Evolutionary conservation across 1,284 basidiomycete genomes (phyloP), one percentile per base, ranked within the genome.

Genomic region (Moesziomyces globuligerus): DNA sequence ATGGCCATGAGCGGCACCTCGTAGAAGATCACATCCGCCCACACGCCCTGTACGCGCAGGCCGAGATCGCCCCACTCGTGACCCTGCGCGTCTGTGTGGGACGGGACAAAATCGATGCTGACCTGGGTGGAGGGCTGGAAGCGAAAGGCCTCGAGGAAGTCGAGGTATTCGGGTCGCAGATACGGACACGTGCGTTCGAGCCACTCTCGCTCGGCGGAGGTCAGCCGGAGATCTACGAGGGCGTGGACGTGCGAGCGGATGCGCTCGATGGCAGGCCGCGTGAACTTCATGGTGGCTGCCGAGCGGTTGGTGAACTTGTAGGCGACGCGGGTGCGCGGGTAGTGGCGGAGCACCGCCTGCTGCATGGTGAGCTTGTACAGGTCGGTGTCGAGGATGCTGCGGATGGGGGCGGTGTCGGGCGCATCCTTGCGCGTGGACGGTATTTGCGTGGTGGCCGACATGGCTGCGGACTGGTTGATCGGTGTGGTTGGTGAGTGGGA

Each of bases 311-410:
- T 94, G 84, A 98, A 98, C 42, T 86, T 87, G 84, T 94, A 78
- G 15, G 75, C 50, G 34, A 85, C 89, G 17, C 86, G 78, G 0
- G 88, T 86, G 50, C 88, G 83, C 3, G 90, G 90, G 76, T 93
- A 96, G 75, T 91, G 88, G n/a, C 88, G 86, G 54, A 90, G 81
- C 11, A 98, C 89, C 0, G 93, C 94, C 83, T 96, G 92, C 84
- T 98, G 95, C 95, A 98, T 98, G 0, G 94, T 94, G 48, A 98
- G 86, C 92, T 96, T 98, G 89, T 98, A 98, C 38, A 97, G 85
- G 83, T 98, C 95, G 0, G 94, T 96, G 83, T 98, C 95, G 53
- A 98, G 87, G 52, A 98, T 86, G 26, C 92, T 93, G 17, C 69
- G 50, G 23, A 78, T 54, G 3, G 70, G 65, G 5, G 60, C 1